Conservation (phyloP, 495 filamentous ascomycete genomes). For the Penicillium robsamsonii region DNA sequence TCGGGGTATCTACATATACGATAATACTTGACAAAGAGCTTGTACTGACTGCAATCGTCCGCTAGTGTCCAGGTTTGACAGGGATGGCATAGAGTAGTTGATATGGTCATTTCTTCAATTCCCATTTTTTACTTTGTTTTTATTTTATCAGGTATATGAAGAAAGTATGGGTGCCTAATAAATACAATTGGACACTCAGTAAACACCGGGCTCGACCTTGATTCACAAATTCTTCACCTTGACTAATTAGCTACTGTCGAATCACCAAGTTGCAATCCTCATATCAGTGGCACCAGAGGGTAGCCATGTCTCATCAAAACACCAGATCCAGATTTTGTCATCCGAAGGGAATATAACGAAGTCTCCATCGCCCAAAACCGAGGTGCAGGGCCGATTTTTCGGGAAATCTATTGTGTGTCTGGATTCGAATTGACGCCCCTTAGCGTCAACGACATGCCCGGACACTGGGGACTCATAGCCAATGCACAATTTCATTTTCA, state of each 20-base stretch:
- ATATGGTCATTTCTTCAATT: too few species aligned
- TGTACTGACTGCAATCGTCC: not conserved
- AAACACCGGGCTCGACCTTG: too few species aligned
- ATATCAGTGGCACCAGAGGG: not conserved
- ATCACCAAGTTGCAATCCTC: not conserved
- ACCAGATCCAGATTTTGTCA: constrained; percentile 3
- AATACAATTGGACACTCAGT: too few species aligned
- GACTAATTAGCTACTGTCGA: too few species aligned
- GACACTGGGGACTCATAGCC: not conserved
- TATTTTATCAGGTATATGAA: too few species aligned
- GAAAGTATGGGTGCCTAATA: too few species aligned
- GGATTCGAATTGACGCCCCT: not conserved
- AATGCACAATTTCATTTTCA: not conserved
- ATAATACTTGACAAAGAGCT: not conserved
- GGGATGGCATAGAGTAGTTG: not conserved
- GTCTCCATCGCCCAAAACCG: constrained; percentile 7
- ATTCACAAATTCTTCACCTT: too few species aligned
- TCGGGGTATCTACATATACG: not conserved
- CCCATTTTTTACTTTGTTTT: not conserved
- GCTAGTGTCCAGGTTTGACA: not conserved
- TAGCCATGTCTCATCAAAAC: constrained; percentile 12
- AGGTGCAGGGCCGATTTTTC: not conserved
- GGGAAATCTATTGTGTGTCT: too few species aligned
- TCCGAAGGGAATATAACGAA: not conserved
- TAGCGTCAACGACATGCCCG: too few species aligned